Conservation (phyloP, 2,329 filamentous ascomycete species). For the Hypoxylon sp. region DNA sequence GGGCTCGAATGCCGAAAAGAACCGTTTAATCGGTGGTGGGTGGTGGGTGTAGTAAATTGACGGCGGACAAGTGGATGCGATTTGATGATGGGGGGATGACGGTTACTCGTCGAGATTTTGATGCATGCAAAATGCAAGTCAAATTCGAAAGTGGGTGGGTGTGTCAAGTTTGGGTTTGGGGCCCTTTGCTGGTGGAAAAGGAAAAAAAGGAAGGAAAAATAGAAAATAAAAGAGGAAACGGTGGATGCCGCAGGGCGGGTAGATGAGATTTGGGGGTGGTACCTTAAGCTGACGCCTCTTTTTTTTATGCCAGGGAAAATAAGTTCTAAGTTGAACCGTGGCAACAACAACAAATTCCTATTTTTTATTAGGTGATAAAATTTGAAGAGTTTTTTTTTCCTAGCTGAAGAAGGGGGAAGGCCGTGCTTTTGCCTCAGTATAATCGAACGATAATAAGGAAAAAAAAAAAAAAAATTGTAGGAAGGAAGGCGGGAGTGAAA, state of each 20-base stretch:
- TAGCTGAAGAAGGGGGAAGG: conserved; percentile 22
- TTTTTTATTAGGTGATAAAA: conserved; percentile 10
- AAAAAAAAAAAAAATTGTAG: conserved; percentile 16
- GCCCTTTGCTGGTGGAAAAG: conserved; percentile 33
- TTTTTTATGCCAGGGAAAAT: conserved; percentile 27
- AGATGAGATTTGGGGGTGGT: conserved; percentile 28
- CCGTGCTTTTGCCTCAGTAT: too few species aligned
- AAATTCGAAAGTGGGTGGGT: conserved; percentile 42
- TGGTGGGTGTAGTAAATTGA: conserved; percentile 39
- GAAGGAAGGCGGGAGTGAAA: conserved; percentile 23
- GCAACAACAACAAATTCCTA: conserved; percentile 24
- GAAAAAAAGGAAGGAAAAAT: conserved; percentile 40
- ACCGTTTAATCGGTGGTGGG: conserved; percentile 38
- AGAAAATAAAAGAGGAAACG: conserved; percentile 35
- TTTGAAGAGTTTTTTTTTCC: conserved; percentile 20
- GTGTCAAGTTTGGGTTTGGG: conserved; percentile 38
- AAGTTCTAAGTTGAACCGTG: conserved; percentile 26
- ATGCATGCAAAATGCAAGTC: conserved; percentile 47
- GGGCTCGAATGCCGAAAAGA: conserved; percentile 43
- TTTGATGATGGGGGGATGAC: conserved; percentile 42
- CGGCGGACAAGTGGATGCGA: conserved; percentile 39
- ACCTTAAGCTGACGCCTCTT: conserved; percentile 32
- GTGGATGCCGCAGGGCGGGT: conserved; percentile 31
- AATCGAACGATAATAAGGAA: conserved; percentile 29
- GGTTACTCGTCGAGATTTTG: conserved; percentile 45